Percentiles rank a stretch among this genome's conserved stretches.
These are phyloP conservation scores for Endothia cerciana DNA, from an alignment of 2,329 filamentous ascomycete genomes.

Conservation along the genomic window DNA sequence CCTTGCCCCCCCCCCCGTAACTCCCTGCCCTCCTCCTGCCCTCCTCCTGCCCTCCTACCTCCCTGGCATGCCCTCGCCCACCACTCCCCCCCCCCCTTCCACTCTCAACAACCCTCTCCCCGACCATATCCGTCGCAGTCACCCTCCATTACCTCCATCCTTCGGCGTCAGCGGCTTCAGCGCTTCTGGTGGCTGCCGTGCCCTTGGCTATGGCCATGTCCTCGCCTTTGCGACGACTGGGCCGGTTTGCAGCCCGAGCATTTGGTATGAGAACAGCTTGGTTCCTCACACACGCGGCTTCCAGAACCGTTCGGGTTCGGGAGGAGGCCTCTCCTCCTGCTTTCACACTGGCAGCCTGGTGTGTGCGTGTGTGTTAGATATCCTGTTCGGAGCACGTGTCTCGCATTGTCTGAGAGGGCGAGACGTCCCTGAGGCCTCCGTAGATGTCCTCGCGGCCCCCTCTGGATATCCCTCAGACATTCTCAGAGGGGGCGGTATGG, in stretches of 20 bases:
- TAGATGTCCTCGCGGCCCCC: background rate
- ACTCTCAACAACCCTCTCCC: background rate
- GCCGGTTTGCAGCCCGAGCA: background rate
- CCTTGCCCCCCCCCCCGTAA: too few species aligned
- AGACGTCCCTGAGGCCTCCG: background rate
- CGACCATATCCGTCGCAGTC: background rate
- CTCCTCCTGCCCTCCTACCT: background rate
- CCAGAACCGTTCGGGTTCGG: background rate
- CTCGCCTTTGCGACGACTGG: too few species aligned
- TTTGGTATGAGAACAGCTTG: background rate
- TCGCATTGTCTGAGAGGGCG: too few species aligned
- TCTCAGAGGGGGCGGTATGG: background rate
- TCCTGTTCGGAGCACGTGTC: background rate
- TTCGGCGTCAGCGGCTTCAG: background rate
- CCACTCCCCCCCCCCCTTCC: background rate
- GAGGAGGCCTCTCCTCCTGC: background rate
- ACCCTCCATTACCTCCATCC: background rate
- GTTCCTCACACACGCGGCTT: background rate
- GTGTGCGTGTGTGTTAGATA: background rate
- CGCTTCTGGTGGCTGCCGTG: background rate
- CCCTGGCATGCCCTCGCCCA: background rate
- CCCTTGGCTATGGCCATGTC: background rate
- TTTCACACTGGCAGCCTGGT: constrained; percentile 1
- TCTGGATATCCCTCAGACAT: background rate
- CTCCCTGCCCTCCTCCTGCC: too few species aligned